phyloP scores from a whole-genome alignment of 2,329 filamentous ascomycete species.

The Fusarium multiceps region DNA sequence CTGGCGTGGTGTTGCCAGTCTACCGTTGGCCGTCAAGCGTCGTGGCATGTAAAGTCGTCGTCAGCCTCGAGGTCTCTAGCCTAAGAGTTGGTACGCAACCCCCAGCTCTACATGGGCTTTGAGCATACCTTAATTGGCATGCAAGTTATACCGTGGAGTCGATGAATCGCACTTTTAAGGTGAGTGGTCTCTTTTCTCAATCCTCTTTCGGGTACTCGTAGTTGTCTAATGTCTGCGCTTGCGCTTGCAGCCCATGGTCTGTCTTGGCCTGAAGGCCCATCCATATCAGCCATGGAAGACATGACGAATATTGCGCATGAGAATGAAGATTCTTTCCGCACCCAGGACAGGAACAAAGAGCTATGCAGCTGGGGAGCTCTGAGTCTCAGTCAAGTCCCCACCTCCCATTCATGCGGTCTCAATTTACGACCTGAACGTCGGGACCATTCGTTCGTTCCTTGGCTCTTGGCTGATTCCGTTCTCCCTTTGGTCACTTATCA shows the following conservation, averaged over 20 bases:
- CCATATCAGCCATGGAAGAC: not conserved
- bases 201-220: slow-evolving; percentile 1
- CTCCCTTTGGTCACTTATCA: slow-evolving; percentile 30
- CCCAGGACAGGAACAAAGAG: slow-evolving; percentile 4
- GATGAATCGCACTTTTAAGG: slow-evolving; percentile 10
- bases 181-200: slow-evolving; percentile 21
- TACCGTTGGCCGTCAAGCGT: not conserved
- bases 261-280: slow-evolving; percentile 15
- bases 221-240: not conserved
- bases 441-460: slow-evolving; percentile 13
- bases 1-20: not conserved
- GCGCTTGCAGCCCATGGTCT: not conserved
- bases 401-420: slow-evolving; percentile 22
- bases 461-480: not conserved
- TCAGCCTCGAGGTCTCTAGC: slow-evolving; percentile 14
- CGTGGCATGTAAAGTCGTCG: slow-evolving; percentile 7
- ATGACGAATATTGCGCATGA: slow-evolving; percentile 1
- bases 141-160: not conserved
- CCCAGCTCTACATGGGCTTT: slow-evolving; percentile 27
- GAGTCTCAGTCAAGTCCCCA: slow-evolving; percentile 4
- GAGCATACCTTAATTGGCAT: slow-evolving; percentile 11
- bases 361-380: slow-evolving; percentile 27
- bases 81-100: not conserved
- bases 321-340: not conserved
- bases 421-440: slow-evolving; percentile 37